Base-by-base conservation (phyloP, 2,329 filamentous ascomycete species). In the Fusarium foetens region DNA sequence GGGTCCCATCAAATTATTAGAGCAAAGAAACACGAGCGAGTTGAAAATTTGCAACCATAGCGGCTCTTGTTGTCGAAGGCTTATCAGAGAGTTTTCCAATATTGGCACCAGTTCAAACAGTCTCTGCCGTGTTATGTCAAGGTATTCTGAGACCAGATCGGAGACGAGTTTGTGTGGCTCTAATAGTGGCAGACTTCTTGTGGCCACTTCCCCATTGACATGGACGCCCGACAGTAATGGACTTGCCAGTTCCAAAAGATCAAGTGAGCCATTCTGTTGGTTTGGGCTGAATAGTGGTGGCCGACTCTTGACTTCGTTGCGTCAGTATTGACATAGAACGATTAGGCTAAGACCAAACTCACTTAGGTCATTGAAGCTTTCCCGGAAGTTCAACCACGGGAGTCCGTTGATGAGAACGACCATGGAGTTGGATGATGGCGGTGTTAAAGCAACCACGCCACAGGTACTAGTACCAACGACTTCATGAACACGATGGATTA, bases 1-100 rank as follows among this genome's bases (percentile, higher is more conserved):
- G 6, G 5, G 0, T 21, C 0, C 1, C 4, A 4, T 17, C 27
- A 46, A 0, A 6, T 36, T 33, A 1, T 64, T 64, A 0, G 48
- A 41, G 1, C 14, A 48, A 4, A 64, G 39, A 13, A 53, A 53
- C 9, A 53, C 33, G 0, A 53, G n/a, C 1, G 33, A 39, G 11
- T 38, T 21, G 29, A 64, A 31, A 0, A 21, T 1, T 14, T 27
- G 11, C 3, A 61, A 4, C 55, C 39, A 60, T 1, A 9, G 2
- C 4, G 38, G 25, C 4, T 27, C 33, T 11, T 25, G 6, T 0
- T 19, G 1, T 29, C 1, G 10, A 0, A 5, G 0, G 0, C 2
- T 4, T 6, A 1, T 1, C 2, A 11, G 0, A 23, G 25, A 13
- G 4, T 14, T 0, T 6, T 17, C 16, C 23, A 27, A 11, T 1